Conservation (phyloP, 2,329 filamentous ascomycete genomes). For the Penicillium sp. region DNA sequence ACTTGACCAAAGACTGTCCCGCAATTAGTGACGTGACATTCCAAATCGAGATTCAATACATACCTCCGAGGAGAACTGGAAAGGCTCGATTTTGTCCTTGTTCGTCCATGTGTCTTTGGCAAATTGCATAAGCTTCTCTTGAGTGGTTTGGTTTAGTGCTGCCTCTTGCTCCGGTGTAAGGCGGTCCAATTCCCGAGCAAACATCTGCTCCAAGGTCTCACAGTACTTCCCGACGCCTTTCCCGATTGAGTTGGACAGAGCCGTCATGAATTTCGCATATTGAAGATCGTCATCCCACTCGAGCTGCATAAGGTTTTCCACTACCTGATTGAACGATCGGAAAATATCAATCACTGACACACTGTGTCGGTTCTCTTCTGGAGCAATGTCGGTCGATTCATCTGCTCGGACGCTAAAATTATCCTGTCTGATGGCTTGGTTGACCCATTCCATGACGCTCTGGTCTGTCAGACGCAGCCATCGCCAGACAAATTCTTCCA, state of each 20-base stretch:
- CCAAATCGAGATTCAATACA: constrained; percentile 23
- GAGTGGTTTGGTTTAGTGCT: constrained; percentile 68
- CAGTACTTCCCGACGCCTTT: constrained; percentile 82
- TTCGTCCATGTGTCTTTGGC: constrained; percentile 89
- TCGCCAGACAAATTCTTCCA: constrained; percentile 91
- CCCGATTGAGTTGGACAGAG: constrained; percentile 77
- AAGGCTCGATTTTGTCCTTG: constrained; percentile 90
- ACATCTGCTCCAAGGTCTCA: constrained; percentile 79
- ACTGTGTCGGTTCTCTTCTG: constrained; percentile 83
- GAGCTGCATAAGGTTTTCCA: constrained; percentile 78
- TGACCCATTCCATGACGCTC: constrained; percentile 76
- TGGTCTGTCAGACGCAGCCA: constrained; percentile 81
- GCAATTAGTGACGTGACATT: constrained; percentile 17
- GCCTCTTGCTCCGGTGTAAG: constrained; percentile 82
- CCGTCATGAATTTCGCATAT: constrained; percentile 95
- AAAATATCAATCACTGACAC: constrained; percentile 91
- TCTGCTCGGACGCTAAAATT: constrained; percentile 70
- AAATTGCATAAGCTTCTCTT: constrained; percentile 88
- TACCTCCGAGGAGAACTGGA: constrained; percentile 92
- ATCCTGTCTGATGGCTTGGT: constrained; percentile 86
- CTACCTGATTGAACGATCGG: constrained; percentile 84
- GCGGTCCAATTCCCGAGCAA: constrained; percentile 87
- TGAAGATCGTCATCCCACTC: constrained; percentile 92
- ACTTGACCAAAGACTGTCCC: constrained; percentile 82
- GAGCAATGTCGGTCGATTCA: constrained; percentile 57